Base-by-base conservation (phyloP, 352 stramenopile species). In the Globisporangium recalcitrans region DNA sequence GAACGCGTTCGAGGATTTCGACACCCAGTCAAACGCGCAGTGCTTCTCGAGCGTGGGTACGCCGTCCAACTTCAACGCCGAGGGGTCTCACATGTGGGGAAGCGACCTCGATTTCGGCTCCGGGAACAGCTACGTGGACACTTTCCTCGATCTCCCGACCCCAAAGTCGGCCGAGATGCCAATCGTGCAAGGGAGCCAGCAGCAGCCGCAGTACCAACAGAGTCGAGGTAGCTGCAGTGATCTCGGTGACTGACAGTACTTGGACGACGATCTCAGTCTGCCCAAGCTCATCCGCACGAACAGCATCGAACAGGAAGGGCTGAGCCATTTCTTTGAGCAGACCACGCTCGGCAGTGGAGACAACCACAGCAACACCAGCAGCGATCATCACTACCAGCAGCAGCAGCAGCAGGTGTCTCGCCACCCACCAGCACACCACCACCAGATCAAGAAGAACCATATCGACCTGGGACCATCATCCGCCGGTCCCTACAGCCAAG, bases 281-380 rank as follows among this genome's bases (percentile, higher is more conserved):
- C 81, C 79, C 58, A 80, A 75, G 56, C 70, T 90, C 8, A 74
- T 91, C 42, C 84, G 80, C 11, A 88, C 74, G 9, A 85, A 54
- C 4, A 90, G 79, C 46, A 80, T 91, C 24, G 84, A 93, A 47
- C 84, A 93, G 59, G 80, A 93, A 69, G 80, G 80, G 0, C 69
- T 91, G 61, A 91, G 82, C 40, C 71, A 89, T 16, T 90, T 88
- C 64, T 70, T 93, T 4, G 77, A 89, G 53, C 80, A 90, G 48
- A 87, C 80, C 3, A 78, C 82, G 38, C 61, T 91, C 44, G 67
- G 74, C 31, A 53, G 62, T 7, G 67, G 38, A 27, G 21, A 40
- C 36, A 60, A 29, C 38, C 32, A 38, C 56, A 62, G 27, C 42
- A 47, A 16, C 27, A 47, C 6, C 16, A 34, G 16, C 31, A 11